Evolutionary conservation across 306 rosid genomes (phyloP), one percentile per base, ranked within the genome.

Genomic region (Cucumis hystrix): DNA sequence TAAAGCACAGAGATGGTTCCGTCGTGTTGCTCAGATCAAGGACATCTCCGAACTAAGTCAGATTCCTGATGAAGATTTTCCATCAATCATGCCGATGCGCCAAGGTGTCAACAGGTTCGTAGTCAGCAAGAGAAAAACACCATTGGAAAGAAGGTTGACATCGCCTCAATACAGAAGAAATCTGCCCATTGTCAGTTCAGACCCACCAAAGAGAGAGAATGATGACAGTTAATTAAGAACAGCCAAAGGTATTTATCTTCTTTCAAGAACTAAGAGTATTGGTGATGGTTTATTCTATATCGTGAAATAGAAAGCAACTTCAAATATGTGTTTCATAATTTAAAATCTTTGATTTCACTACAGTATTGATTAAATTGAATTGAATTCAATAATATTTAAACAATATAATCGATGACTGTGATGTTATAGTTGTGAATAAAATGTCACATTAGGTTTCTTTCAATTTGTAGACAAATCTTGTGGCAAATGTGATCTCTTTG

Each of bases 41-140:
- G 99, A 95, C 84, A 91, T 95, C 68, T 92, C 99, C 7, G 99
- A 95, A 86, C 87, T 95, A 79, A 92, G 99, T 79, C 92, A 95
- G 87, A 92, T 95, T 82, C 99, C 99, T 1, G 99, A 92, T 35
- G 99, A 95, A 83, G 99, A 95, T 85, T 95, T 95, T 84, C 99
- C 99, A 1, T 92, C 98, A 1, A 95, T 95, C 81, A 95, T 95
- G 99, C 99, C 99, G 6, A 92, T 92, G 99, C 96, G 98, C 41
- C 92, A 88, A 88, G 99, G 99, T 63, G 99, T 95, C 81, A 95
- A 95, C 78, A 86, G 99, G 80, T 95, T 95, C 80, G 99, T 95
- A n/a, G 93, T 95, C 65, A 92, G 97, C 87, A 95, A 95, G 90
- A 86, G 99, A 81, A 96, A 96, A 89, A 96, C 97, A 3, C 98